Evolutionary conservation across 208 protist species (phyloP).

Genomic region (Crithidia mellificae): DNA sequence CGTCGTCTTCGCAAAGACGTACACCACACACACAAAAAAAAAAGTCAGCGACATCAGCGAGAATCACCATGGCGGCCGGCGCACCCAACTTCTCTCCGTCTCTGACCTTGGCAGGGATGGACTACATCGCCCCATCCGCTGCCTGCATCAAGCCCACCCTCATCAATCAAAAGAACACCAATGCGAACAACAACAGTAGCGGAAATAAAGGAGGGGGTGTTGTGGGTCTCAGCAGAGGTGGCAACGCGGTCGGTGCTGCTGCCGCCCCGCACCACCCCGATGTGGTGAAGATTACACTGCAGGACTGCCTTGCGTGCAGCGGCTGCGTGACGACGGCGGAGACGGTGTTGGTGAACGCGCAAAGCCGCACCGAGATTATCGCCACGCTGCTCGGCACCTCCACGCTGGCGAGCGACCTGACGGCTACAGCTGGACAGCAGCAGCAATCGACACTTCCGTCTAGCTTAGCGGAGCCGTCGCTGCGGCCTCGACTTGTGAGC

Average conservation of each 20-base stretch:
- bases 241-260: neutral
- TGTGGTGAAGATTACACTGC: slow-evolving; percentile 75
- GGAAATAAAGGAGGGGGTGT: neutral
- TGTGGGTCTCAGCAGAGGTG: slow-evolving; percentile 10
- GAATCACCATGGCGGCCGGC: neutral
- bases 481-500: slow-evolving; percentile 78
- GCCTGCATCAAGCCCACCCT: slow-evolving; percentile 58
- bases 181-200: neutral
- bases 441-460: neutral
- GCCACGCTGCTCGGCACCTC: slow-evolving; percentile 7
- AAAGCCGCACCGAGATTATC: slow-evolving; percentile 59
- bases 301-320: slow-evolving; percentile 91
- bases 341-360: slow-evolving; percentile 92
- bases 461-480: neutral
- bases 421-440: neutral
- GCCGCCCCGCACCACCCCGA: slow-evolving; percentile 28
- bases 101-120: slow-evolving; percentile 78
- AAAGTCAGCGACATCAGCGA: no score
- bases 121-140: slow-evolving; percentile 84
- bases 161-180: neutral
- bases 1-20: no score
- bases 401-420: no score
- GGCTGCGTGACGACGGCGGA: slow-evolving; percentile 98
- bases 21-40: no score
- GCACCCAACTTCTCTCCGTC: slow-evolving; percentile 53